Base-by-base conservation (phyloP, 768 basidiomycete genomes). In the Boletus coccyginus region DNA sequence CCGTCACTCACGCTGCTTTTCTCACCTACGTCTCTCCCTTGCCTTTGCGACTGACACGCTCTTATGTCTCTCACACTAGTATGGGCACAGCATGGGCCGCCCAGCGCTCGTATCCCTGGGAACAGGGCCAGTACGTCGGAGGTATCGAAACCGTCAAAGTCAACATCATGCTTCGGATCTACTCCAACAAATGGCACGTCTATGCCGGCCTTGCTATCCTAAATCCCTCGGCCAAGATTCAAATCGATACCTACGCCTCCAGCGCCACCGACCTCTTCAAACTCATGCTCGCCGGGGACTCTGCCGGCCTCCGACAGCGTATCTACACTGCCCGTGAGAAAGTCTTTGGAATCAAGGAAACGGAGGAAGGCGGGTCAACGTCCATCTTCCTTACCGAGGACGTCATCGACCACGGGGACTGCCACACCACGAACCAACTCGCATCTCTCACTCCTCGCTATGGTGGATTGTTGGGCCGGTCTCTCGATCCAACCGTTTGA, bases 171-270 rank as follows among this genome's bases (percentile, higher is more conserved):
- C 82, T 97, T 19, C 92, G 97, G 0, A 98, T 99, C 65, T 99
- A 98, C 73, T 83, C 92, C 43, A 97, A 94, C 72, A 89, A 94
- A 58, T 99, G 94, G 94, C 96, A 99, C 74, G 96, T 99, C 67
- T 99, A 99, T 70, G 96, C 96, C 14, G 96, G 97, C 2, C 83
- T 99, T n/a, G 96, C 96, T 1, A 92, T 98, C 69, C 82, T 99
- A 59, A 98, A 99, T 72, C 96, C 97, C 6, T 86, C 81, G 12
- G 97, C 97, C 0, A 82, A 83, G 41, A 71, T 79, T 2, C 96
- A 98, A 69, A 98, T 99, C 61, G 81, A 97, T 63, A 93, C 96
- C 62, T 99, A 87, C 68, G 87, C 96, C 4, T 81, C 83, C 56
- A 89, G 87, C 65, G 84, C 86, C 9, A 90, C 90, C 3, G 94